Conservation (phyloP, 352 stramenopile species). For the Globisporangium perplexum region DNA sequence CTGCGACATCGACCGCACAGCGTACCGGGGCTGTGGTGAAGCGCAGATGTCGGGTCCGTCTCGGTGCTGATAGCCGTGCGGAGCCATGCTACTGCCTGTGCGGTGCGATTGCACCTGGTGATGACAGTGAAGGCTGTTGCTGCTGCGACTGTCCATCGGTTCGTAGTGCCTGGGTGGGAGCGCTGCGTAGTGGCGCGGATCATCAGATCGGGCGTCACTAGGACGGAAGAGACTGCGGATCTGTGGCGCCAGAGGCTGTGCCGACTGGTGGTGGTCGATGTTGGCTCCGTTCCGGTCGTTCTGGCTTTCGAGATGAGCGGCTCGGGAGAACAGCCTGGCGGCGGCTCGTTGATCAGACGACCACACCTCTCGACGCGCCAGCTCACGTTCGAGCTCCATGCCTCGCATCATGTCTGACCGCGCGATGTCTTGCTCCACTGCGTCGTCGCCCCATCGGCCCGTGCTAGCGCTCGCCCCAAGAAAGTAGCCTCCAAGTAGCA, state of each 20-base stretch:
- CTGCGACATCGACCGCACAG: background rate
- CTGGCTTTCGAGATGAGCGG: background rate
- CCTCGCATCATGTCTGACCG: slow-evolving; percentile 22
- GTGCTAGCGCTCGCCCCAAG: slow-evolving; percentile 6
- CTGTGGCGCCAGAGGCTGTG: background rate
- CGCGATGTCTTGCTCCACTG: slow-evolving; percentile 55
- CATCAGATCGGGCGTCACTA: slow-evolving; percentile 7
- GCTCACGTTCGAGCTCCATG: slow-evolving; percentile 27
- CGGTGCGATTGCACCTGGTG: background rate
- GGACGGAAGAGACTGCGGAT: background rate
- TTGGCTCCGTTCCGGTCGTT: background rate
- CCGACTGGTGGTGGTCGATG: background rate
- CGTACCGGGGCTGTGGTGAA: too few species aligned
- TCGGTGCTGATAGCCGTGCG: background rate
- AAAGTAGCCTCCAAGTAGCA: background rate
- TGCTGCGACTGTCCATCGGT: background rate
- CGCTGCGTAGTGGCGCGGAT: background rate
- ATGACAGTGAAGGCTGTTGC: background rate
- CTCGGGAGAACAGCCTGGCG: background rate
- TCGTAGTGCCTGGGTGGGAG: background rate
- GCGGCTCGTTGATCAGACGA: background rate
- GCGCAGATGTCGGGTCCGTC: background rate
- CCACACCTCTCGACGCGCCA: slow-evolving; percentile 6
- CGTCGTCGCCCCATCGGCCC: slow-evolving; percentile 71
- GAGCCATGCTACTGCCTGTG: background rate